Conservation (phyloP, 192 early-diverging fungal genomes). For the Linnemannia elongata region DNA sequence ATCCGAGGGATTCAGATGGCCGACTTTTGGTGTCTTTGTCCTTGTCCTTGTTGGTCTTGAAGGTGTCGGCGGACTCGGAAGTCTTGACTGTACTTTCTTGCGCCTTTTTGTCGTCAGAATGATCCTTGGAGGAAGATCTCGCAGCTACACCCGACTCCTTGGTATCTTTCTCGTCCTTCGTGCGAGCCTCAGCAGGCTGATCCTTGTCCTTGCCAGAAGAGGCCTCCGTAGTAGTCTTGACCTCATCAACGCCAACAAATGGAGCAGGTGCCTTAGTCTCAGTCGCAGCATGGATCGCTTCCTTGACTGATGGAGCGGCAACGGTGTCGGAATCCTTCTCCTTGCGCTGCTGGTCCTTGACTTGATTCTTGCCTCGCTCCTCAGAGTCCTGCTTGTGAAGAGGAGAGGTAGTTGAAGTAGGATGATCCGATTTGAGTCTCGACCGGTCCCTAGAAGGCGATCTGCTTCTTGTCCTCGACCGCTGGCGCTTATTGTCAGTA, state of each 20-base stretch:
- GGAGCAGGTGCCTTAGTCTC: neutral
- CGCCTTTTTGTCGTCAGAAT: neutral
- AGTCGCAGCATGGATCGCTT: neutral
- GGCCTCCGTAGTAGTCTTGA: neutral
- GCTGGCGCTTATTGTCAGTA: conserved; percentile 2
- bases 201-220: neutral
- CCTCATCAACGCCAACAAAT: neutral
- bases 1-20: neutral
- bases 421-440: conserved; percentile 12
- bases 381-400: neutral
- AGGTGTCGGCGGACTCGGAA: neutral
- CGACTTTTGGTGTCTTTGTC: neutral
- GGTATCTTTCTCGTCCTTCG: neutral
- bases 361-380: neutral
- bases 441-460: conserved; percentile 12
- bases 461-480: conserved; percentile 11
- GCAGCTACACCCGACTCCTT: neutral
- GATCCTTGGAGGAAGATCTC: neutral
- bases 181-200: neutral
- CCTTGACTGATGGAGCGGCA: neutral
- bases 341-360: neutral
- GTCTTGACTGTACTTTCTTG: neutral
- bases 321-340: neutral
- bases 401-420: neutral
- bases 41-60: neutral